phyloP scores from a whole-genome alignment of 768 basidiomycete species.

The Pisolithus orientalis region DNA sequence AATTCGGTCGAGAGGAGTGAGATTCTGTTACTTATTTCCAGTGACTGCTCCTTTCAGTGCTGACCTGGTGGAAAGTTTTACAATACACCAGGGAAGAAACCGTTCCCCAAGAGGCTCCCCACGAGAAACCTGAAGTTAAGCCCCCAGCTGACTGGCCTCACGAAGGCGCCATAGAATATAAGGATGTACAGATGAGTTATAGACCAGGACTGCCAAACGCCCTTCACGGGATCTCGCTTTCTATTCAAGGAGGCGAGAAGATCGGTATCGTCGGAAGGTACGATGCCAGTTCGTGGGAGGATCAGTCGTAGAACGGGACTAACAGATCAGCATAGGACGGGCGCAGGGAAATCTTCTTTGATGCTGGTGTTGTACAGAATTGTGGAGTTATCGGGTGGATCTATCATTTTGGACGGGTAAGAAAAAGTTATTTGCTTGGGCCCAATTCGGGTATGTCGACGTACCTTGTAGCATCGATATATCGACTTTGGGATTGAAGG shows the following conservation, averaged over 20 bases:
- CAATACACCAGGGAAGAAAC: slow-evolving; percentile 45
- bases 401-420: slow-evolving; percentile 59
- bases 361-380: slow-evolving; percentile 63
- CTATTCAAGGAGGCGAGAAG: slow-evolving; percentile 64
- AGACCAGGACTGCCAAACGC: slow-evolving; percentile 68
- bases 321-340: slow-evolving; percentile 27
- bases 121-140: slow-evolving; percentile 49
- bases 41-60: background rate
- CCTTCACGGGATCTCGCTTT: slow-evolving; percentile 55
- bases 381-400: slow-evolving; percentile 56
- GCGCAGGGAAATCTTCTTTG: slow-evolving; percentile 57
- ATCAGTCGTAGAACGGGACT: background rate
- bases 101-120: slow-evolving; percentile 59
- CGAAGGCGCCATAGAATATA: slow-evolving; percentile 54
- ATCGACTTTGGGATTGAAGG: slow-evolving; percentile 57
- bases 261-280: slow-evolving; percentile 68
- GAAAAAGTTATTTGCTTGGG: slow-evolving; percentile 4
- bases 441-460: background rate
- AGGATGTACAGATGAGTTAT: slow-evolving; percentile 56
- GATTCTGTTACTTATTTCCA: background rate
- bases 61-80: slow-evolving; percentile 30
- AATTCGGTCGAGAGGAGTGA: slow-evolving; percentile 57
- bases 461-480: slow-evolving; percentile 48
- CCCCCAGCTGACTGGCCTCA: slow-evolving; percentile 61
- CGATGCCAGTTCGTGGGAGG: background rate